Evolutionary conservation across 2,329 filamentous ascomycete genomes (phyloP), one percentile per base, ranked within the genome.

Genomic region (Fusarium sp.): DNA sequence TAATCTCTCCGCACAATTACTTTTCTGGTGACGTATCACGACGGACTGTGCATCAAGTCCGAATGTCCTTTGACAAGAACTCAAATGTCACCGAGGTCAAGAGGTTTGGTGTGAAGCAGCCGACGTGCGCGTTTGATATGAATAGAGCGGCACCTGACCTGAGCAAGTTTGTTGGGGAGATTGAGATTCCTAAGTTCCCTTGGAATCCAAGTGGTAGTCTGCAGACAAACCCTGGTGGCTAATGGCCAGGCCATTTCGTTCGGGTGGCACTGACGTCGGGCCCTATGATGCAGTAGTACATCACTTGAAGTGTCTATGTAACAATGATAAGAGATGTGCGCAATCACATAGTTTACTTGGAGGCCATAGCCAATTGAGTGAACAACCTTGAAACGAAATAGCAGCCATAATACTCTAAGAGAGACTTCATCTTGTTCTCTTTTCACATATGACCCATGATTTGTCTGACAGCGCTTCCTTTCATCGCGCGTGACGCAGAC

Each of bases 181-280:
- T 74, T 17, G 20, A 70, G 36, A 74, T 74, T 12, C 62, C 70
- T 1, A 74, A 74, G 45, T 74, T 74, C 18, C 71, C 71, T 0
- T 74, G 55, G 20, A 74, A 74, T 13, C 71, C 71, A 3, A 74
- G 71, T 44, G 71, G 71, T 18, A 74, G 70, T 28, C 55, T 74
- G 8, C 71, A 74, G 45, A 74, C 70, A 5, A 74, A 74, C 32
- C 71, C 71, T n/a, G 71, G 71, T 41, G 70, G 71, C 30, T 73
- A 41, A 58, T 6, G 22, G 22, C 0, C 6, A 41, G 39, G 39
- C 9, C 14, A 42, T 17, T 44, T 11, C 15, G 4, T 24, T 0
- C 5, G 8, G 41, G 9, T 18, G 0, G 2, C 41, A 7, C 41
- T 44, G 41, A 44, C n/a, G 7, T 0, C 10, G 6, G 0, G 15